Evolutionary conservation across 169 alveolate species (phyloP), one percentile per base, ranked within the genome.

Genomic region (Plasmodium gonderi): DNA sequence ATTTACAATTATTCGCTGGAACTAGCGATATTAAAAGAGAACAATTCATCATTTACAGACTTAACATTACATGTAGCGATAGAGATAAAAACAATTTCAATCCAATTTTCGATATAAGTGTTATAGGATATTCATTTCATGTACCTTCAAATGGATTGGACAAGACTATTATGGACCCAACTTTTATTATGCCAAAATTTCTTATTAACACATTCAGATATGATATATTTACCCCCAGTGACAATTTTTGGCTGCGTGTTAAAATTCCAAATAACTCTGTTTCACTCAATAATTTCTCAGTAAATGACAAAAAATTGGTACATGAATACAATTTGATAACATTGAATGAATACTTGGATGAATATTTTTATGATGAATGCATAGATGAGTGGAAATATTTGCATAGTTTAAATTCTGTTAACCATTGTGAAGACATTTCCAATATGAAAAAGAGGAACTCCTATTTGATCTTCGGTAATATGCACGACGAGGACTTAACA

Each of bases 181-280:
- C 45, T 47, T 82, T 72, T 44, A 82, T 82, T 29, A 68, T 33
- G 9, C 92, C 83, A 2, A 17, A 60, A n/a, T 82, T 82, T 68
- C 80, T 33, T 36, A 51, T 82, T 17, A 60, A 42, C 33, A 74
- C 11, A 7, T 47, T 68, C 40, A 82, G 20, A 60, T 82, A 82
- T 69, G 49, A 68, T 42, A 51, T 82, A 20, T 82, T 45, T 60
- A 82, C 92, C 33, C 38, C 67, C 20, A 36, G 14, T 44, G 47
- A 69, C 69, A 47, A 68, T 9, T 82, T 82, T 29, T 49, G 80
- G 54, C 44, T 68, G 14, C 75, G 67, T 20, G 36, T 82, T 68
- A 72, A 33, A 29, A 11, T 74, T 12, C 77, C 74, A 29, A 69
- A 69, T 65, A 74, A 44, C 42, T 31, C 17, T 40, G 36, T n/a